These are phyloP conservation scores for Mycena sp. DNA, from an alignment of 1,284 basidiomycete species.

Conservation along the genomic window DNA sequence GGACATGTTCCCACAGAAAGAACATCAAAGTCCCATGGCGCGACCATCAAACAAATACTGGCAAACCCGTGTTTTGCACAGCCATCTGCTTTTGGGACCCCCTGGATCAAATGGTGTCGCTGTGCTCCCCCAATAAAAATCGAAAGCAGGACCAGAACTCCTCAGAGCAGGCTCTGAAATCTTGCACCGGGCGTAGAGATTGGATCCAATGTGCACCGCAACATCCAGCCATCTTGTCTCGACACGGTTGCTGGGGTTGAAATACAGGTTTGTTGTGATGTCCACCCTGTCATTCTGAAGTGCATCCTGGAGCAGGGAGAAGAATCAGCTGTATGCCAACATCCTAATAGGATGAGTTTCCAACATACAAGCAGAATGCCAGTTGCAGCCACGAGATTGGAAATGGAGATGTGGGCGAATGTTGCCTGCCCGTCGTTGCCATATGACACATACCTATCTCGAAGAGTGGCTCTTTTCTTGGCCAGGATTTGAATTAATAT, in stretches of 20 bases:
- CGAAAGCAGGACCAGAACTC: neutral
- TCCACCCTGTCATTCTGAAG: slow-evolving; percentile 3
- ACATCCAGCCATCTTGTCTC: slow-evolving; percentile 6
- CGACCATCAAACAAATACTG: too few species aligned
- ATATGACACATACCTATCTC: slow-evolving; percentile 5
- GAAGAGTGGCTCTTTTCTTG: neutral
- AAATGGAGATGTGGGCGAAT: slow-evolving; percentile 2
- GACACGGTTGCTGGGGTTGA: slow-evolving; percentile 4
- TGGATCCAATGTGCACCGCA: neutral
- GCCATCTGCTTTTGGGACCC: too few species aligned
- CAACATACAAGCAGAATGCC: slow-evolving; percentile 4
- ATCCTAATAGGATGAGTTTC: neutral
- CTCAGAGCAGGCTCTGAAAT: neutral
- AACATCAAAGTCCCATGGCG: too few species aligned
- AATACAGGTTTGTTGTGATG: slow-evolving; percentile 6
- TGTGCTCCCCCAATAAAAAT: too few species aligned
- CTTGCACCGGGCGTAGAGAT: slow-evolving; percentile 2
- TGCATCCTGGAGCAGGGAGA: neutral
- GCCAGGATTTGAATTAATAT: slow-evolving; percentile 10
- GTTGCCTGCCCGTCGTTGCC: slow-evolving; percentile 8
- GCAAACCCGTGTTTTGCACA: too few species aligned
- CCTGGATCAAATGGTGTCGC: too few species aligned
- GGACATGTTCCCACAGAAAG: too few species aligned
- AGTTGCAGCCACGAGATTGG: neutral
- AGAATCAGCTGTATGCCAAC: neutral